phyloP scores from a whole-genome alignment of 768 basidiomycete genomes.

The Guyanaporus albipodus region DNA sequence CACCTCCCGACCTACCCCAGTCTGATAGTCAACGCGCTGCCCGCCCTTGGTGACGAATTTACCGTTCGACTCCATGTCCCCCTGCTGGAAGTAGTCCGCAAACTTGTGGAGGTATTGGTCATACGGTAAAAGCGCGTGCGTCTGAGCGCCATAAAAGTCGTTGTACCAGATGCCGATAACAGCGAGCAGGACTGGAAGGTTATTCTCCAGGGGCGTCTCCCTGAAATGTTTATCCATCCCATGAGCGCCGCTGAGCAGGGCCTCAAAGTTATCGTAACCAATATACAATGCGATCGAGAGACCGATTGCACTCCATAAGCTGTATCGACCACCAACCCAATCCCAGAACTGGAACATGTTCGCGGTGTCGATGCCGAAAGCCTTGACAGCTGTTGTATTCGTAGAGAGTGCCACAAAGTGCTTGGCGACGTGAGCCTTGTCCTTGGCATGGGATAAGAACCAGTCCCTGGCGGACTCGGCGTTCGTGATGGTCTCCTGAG shows the following conservation, averaged over 20 bases:
- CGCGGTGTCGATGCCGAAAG: constrained; percentile 82
- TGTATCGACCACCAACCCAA: constrained; percentile 99
- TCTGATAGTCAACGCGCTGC: constrained; percentile 90
- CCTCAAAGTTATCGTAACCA: constrained; percentile 91
- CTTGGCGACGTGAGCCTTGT: constrained; percentile 92
- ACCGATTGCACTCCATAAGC: constrained; percentile 97
- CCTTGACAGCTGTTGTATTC: constrained; percentile 89
- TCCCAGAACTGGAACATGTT: constrained; percentile 99
- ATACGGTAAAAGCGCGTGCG: constrained; percentile 92
- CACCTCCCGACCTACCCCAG: constrained; percentile 63
- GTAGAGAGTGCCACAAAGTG: constrained; percentile 99
- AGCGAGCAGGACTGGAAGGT: constrained; percentile 89
- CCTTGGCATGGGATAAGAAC: constrained; percentile 84
- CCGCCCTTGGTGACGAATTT: constrained; percentile 95
- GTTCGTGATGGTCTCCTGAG: constrained; percentile 99
- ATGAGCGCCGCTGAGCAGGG: constrained; percentile 87
- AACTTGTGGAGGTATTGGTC: constrained; percentile 99
- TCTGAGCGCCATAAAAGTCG: constrained; percentile 96
- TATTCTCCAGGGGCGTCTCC: constrained; percentile 79
- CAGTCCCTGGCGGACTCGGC: constrained; percentile 90
- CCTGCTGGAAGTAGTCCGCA: constrained; percentile 99
- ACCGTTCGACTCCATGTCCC: constrained; percentile 99
- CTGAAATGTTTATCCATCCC: constrained; percentile 98
- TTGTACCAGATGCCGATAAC: constrained; percentile 97
- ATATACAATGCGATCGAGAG: constrained; percentile 90